These are phyloP conservation scores for Suhomyces faveliae DNA, from an alignment of 805 yeast species.

Conservation along the genomic window DNA sequence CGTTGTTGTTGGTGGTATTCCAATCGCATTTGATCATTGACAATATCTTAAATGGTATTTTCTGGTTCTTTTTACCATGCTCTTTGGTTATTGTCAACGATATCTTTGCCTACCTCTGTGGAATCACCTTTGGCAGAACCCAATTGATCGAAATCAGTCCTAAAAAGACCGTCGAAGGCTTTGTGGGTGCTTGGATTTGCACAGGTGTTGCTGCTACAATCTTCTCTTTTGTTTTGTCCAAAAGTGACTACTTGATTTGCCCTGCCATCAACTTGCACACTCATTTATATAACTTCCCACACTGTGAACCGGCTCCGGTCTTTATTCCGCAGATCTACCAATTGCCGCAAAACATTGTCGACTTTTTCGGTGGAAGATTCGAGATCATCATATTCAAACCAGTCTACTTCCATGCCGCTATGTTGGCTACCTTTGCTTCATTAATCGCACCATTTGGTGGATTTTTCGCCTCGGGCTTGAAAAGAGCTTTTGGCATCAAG, in stretches of 20 bases:
- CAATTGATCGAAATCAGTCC: conserved; percentile 93
- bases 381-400: conserved; percentile 71
- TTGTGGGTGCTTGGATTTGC: conserved; percentile 95
- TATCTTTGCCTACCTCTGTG: conserved; percentile 94
- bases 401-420: conserved; percentile 82
- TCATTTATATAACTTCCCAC: conserved; percentile 58
- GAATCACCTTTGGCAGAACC: conserved; percentile 92
- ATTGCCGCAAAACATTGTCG: conserved; percentile 67
- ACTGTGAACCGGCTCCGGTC: conserved; percentile 87
- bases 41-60: conserved; percentile 84
- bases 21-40: conserved; percentile 92
- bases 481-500: conserved; percentile 92
- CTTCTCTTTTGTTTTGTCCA: conserved; percentile 61
- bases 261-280: conserved; percentile 72
- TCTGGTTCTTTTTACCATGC: conserved; percentile 93
- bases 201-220: conserved; percentile 73
- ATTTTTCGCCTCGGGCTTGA: conserved; percentile 95
- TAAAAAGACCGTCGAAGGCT: conserved; percentile 96
- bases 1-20: conserved; percentile 80
- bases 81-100: conserved; percentile 91
- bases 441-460: conserved; percentile 98
- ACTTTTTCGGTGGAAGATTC: conserved; percentile 32
- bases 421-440: conserved; percentile 91
- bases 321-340: conserved; percentile 77
- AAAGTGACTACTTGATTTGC: conserved; percentile 77